Conservation (phyloP, 768 basidiomycete species). For the Boletus edulis region DNA sequence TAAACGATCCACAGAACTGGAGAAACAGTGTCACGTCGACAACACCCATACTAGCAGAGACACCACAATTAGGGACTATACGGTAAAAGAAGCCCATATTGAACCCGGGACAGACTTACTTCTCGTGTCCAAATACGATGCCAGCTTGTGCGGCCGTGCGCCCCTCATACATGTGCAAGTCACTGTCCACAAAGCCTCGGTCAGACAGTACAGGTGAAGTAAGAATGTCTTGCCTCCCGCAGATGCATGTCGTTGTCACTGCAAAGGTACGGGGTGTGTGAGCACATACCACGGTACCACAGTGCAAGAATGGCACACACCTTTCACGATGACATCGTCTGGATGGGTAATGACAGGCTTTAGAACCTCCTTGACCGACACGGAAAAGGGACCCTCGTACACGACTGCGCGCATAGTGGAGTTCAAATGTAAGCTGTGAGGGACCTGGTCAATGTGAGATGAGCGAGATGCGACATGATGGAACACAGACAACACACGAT, state of each 20-base stretch:
- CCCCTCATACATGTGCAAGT: background rate
- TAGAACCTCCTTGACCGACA: constrained; percentile 1
- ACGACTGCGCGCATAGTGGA: background rate
- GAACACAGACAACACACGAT: too few relatives aligned
- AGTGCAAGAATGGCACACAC: background rate
- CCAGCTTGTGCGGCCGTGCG: background rate
- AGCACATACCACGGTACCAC: background rate
- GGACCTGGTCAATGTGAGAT: too few relatives aligned
- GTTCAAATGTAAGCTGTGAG: too few relatives aligned
- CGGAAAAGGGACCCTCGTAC: constrained; percentile 2
- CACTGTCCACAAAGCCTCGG: background rate
- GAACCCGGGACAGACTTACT: background rate
- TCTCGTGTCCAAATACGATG: constrained; percentile 3
- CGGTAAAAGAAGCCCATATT: too few relatives aligned
- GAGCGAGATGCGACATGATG: too few relatives aligned
- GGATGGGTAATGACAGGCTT: constrained; percentile 3
- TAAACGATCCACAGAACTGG: background rate
- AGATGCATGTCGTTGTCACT: constrained; percentile 9
- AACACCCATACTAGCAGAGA: background rate
- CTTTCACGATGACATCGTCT: constrained; percentile 4
- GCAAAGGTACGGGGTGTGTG: background rate
- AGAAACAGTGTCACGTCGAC: background rate
- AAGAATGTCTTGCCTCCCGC: background rate
- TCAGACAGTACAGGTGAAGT: background rate
- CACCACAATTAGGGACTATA: background rate